Conservation (phyloP, 2,329 filamentous ascomycete genomes). For the Geosmithia flava region DNA sequence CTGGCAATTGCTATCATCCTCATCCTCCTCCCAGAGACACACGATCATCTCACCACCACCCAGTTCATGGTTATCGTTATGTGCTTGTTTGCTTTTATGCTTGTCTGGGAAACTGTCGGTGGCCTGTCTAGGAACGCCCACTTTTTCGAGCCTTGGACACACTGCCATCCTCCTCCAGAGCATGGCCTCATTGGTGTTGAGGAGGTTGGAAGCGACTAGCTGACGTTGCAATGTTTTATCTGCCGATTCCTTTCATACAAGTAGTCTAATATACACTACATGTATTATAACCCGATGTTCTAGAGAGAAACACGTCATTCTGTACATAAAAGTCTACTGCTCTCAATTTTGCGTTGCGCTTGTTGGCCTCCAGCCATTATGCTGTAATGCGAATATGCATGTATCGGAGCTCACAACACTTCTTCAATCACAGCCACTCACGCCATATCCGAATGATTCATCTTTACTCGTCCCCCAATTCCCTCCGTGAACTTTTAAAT, state of each 20-base stretch:
- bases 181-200: conserved; percentile 5
- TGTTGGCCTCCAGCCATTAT: neutral
- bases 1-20: conserved; percentile 16
- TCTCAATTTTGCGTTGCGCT: too few relatives aligned
- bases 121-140: conserved; percentile 15
- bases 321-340: too few relatives aligned
- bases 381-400: neutral
- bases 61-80: conserved; percentile 27
- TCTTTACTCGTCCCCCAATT: neutral
- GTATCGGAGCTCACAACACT: neutral
- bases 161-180: conserved; percentile 13
- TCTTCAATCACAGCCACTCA: neutral
- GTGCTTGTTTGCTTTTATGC: conserved; percentile 25
- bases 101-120: conserved; percentile 30
- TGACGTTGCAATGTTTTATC: too few relatives aligned
- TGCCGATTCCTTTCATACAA: too few relatives aligned
- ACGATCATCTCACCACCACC: conserved; percentile 14
- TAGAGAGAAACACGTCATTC: too few relatives aligned
- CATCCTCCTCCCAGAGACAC: conserved; percentile 21
- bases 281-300: too few relatives aligned
- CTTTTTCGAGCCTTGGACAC: conserved; percentile 20
- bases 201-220: neutral
- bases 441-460: neutral
- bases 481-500: neutral
- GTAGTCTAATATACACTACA: too few relatives aligned